Evolutionary conservation across 805 yeast genomes (phyloP).

Genomic region (Saccharomycopsis babjevae): DNA sequence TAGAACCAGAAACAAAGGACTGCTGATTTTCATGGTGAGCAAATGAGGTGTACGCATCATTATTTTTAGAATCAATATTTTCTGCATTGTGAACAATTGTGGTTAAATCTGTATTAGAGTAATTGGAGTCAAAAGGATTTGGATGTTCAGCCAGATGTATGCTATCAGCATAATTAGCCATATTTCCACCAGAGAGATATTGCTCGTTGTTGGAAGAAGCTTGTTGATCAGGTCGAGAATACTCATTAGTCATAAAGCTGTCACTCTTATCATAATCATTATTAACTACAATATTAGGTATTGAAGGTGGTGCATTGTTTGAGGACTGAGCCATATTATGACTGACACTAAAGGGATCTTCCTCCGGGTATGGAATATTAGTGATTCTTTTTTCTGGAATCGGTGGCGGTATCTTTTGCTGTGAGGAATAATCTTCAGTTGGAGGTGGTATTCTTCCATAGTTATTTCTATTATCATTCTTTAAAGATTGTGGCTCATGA

Average conservation of each 20-base stretch:
- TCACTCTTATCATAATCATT: constrained; percentile 6
- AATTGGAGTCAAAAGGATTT: constrained; percentile 11
- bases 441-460: background rate
- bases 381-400: background rate
- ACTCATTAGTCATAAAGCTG: constrained; percentile 4
- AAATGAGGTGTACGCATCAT: background rate
- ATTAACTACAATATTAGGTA: constrained; percentile 10
- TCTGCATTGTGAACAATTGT: background rate
- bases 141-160: constrained; percentile 1
- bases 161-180: constrained; percentile 3
- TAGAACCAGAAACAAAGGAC: background rate
- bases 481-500: background rate
- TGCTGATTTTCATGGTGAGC: background rate
- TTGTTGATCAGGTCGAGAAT: background rate
- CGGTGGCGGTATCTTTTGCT: background rate
- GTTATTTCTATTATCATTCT: background rate
- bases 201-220: background rate
- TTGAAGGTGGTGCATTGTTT: background rate
- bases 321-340: background rate
- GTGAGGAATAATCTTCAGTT: background rate
- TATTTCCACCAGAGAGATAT: background rate
- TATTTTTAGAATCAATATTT: background rate
- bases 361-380: background rate
- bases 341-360: background rate
- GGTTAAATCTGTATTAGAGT: background rate